Evolutionary conservation across 192 early-diverging fungal species (phyloP), one percentile per base, ranked within the genome.

Genomic region (Haplosporangium gracile): DNA sequence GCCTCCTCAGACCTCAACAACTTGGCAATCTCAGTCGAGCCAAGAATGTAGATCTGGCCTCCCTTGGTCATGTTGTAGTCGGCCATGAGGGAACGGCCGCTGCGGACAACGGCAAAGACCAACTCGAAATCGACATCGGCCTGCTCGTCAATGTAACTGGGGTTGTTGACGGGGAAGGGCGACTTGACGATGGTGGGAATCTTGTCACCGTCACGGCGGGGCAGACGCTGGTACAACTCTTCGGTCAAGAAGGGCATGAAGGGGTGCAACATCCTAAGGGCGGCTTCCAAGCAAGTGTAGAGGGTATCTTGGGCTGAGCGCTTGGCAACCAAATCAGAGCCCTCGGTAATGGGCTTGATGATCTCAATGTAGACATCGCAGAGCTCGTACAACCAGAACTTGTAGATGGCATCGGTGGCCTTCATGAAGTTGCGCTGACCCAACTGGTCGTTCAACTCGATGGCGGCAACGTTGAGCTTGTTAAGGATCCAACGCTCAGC

Each of bases 191-290:
- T 99, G 20, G 96, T 88, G 29, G 80, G 71, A 63, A 85, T 86
- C 34, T 79, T 78, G 81, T 97, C 95, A 70, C 92, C 93, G 42
- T 91, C 88, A 72, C 97, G 94, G 29, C 97, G 93, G 32, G 95
- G 97, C 47, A 99, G 89, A 72, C 98, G 95, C 90, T 99, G 99
- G 92, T 94, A 99, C 85, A 99, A 92, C 91, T 99, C 99, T 88
- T 99, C 99, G 45, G 99, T 99, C 69, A 99, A 94, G 88, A 96
- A 99, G 24, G 99, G 99, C 97, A 98, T 99, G 91, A 99, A 96
- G 57, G 99, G 99, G 82, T 99, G 98, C 81, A 99, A 91, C 73
- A 99, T 90, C 82, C 93, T 96, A 79, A 99, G 91, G 20, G 96
- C 98, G 73, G 92, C 90, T 78, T 99, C 98, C 72, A 99, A 91